These are phyloP conservation scores for Talaromyces marneffei DNA, from an alignment of 2,329 filamentous ascomycete species.

Conservation along the genomic window DNA sequence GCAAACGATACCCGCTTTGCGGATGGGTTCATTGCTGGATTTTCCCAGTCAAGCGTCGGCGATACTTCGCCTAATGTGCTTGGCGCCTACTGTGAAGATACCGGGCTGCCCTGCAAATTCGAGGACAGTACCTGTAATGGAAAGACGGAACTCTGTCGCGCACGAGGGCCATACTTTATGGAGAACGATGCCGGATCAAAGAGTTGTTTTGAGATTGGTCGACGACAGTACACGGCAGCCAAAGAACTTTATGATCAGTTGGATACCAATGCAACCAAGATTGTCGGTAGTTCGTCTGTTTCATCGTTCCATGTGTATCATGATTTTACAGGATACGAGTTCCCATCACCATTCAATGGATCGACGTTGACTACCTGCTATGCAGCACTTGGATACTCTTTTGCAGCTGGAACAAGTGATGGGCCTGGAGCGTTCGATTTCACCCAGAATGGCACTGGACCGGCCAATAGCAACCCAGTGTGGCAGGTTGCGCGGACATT, in stretches of 20 bases:
- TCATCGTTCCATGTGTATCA: conserved; percentile 81
- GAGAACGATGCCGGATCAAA: conserved; percentile 43
- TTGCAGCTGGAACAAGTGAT: conserved; percentile 87
- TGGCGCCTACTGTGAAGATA: conserved; percentile 84
- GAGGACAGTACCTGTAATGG: conserved; percentile 73
- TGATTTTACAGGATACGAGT: conserved; percentile 70
- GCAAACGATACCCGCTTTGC: conserved; percentile 50
- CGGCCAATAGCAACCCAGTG: conserved; percentile 64
- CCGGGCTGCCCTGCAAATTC: conserved; percentile 48
- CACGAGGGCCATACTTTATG: conserved; percentile 42
- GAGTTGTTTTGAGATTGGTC: conserved; percentile 47
- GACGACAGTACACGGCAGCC: conserved; percentile 41
- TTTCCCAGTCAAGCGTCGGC: conserved; percentile 85
- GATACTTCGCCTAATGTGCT: conserved; percentile 85
- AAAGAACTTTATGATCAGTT: conserved; percentile 53
- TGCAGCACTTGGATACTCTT: conserved; percentile 83
- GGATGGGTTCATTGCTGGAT: conserved; percentile 76
- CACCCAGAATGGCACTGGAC: conserved; percentile 76
- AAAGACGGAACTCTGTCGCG: conserved; percentile 40
- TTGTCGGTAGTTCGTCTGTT: conserved; percentile 58
- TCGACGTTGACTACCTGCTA: conserved; percentile 65
- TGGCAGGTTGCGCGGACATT: conserved; percentile 72
- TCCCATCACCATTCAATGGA: conserved; percentile 63
- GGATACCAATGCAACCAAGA: conserved; percentile 33
- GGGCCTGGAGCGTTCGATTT: conserved; percentile 91